These are phyloP conservation scores for Ascochyta fabae DNA, from an alignment of 2,329 filamentous ascomycete species.

Conservation along the genomic window DNA sequence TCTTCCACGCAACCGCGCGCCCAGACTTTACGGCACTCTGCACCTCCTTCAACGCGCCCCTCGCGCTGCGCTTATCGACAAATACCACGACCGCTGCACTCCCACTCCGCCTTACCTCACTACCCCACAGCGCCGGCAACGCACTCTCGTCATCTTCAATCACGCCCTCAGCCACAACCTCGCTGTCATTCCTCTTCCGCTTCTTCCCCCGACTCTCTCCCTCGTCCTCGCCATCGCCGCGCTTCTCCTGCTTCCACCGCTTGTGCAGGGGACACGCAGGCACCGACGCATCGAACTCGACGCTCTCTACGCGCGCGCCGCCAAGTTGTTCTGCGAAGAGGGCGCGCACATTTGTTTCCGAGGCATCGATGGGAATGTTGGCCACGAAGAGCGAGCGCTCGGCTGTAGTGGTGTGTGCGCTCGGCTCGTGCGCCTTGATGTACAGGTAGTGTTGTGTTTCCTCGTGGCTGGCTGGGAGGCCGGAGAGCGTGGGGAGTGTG, in stretches of 20 bases:
- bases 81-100: constrained; percentile 82
- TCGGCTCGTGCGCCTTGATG: constrained; percentile 81
- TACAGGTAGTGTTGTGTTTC: constrained; percentile 80
- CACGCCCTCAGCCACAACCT: constrained; percentile 47
- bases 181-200: constrained; percentile 58
- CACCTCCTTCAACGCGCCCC: constrained; percentile 77
- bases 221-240: constrained; percentile 46
- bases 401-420: constrained; percentile 64
- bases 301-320: constrained; percentile 77
- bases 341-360: constrained; percentile 74
- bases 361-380: constrained; percentile 86
- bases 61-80: constrained; percentile 80
- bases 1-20: constrained; percentile 72
- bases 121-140: constrained; percentile 76
- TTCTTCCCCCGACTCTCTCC: constrained; percentile 56
- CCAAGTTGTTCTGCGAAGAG: constrained; percentile 78
- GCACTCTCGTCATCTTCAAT: constrained; percentile 64
- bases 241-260: constrained; percentile 47
- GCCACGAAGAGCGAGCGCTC: constrained; percentile 88
- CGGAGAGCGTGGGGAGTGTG: constrained; percentile 53
- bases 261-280: constrained; percentile 55
- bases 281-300: constrained; percentile 68
- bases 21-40: constrained; percentile 65
- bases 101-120: constrained; percentile 73
- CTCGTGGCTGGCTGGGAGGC: constrained; percentile 57